phyloP scores from a whole-genome alignment of 768 basidiomycete species.

The Fomitopsis pulvina region DNA sequence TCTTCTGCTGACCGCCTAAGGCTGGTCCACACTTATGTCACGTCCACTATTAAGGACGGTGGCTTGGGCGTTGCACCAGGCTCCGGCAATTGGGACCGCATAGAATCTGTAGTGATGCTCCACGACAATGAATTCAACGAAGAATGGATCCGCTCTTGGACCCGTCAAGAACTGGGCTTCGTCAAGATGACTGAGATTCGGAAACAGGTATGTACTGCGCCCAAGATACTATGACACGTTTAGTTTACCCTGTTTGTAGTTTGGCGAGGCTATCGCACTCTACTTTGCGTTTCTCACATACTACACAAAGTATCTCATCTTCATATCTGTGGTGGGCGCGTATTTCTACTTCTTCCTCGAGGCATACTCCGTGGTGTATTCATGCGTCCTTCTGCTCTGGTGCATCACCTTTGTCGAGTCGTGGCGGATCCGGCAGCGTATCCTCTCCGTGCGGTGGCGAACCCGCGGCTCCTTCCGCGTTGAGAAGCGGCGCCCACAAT shows the following conservation, averaged over 20 bases:
- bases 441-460: conserved; percentile 77
- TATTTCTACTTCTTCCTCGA: conserved; percentile 63
- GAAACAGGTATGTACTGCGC: conserved; percentile 47
- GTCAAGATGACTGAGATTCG: conserved; percentile 64
- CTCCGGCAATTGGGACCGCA: conserved; percentile 66
- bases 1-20: conserved; percentile 75
- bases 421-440: conserved; percentile 85
- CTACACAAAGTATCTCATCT: conserved; percentile 74
- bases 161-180: conserved; percentile 52
- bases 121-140: conserved; percentile 83
- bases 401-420: conserved; percentile 82
- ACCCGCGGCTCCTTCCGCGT: conserved; percentile 72
- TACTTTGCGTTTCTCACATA: conserved; percentile 87
- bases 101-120: conserved; percentile 76
- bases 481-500: conserved; percentile 63
- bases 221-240: neutral
- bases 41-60: conserved; percentile 65
- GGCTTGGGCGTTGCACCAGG: conserved; percentile 79
- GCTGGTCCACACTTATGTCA: conserved; percentile 67
- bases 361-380: conserved; percentile 75
- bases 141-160: conserved; percentile 74
- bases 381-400: conserved; percentile 74
- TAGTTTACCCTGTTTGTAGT: conserved; percentile 31
- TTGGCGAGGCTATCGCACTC: conserved; percentile 76
- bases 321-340: conserved; percentile 68